These are phyloP conservation scores for Saccharomyces mikatae DNA, from an alignment of 805 yeast species.

Conservation along the genomic window DNA sequence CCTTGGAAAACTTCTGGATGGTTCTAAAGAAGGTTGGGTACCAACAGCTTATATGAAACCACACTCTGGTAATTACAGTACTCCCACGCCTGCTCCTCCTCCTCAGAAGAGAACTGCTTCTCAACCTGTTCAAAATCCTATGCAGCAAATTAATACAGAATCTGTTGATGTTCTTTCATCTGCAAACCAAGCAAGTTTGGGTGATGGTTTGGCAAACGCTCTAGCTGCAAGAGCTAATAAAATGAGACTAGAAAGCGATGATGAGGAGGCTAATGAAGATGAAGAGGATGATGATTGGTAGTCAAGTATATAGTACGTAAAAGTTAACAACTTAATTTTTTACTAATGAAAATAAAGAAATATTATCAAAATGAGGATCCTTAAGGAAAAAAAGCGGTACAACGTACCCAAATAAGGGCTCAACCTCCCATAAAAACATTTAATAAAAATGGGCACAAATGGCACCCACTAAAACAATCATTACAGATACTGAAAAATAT, in stretches of 20 bases:
- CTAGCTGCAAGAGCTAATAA: conserved; percentile 65
- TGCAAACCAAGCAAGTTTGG: conserved; percentile 34
- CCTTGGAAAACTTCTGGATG: conserved; percentile 70
- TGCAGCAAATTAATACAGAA: neutral
- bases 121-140: conserved; percentile 3
- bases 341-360: neutral
- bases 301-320: neutral
- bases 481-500: neutral
- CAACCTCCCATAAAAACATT: neutral
- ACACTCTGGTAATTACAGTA: conserved; percentile 32
- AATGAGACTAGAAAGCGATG: conserved; percentile 52
- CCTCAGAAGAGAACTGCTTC: conserved; percentile 13
- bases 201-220: conserved; percentile 80
- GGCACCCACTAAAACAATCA: neutral
- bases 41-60: conserved; percentile 81
- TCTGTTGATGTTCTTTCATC: conserved; percentile 19
- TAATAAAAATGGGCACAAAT: neutral
- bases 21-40: conserved; percentile 87
- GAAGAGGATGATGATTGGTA: conserved; percentile 38
- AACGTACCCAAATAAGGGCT: neutral
- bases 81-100: conserved; percentile 33
- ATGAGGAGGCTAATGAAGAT: conserved; percentile 61
- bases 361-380: neutral
- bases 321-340: neutral
- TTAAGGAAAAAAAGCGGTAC: neutral